Base-by-base conservation (phyloP, 345 rosid species). In the Linum lewisii region DNA sequence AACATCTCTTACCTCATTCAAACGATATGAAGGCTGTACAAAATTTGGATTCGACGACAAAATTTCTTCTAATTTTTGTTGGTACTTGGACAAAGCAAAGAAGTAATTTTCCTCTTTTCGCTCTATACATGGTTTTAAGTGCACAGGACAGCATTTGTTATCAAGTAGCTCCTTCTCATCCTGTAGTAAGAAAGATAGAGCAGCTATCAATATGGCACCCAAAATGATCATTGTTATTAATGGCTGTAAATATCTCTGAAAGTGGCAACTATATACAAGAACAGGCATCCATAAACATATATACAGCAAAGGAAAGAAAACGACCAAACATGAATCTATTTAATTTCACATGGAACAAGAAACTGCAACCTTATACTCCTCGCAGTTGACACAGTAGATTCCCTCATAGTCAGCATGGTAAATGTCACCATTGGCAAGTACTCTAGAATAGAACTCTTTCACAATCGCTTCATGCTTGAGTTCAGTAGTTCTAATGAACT, bases 51-150 rank as follows among this genome's bases (percentile, higher is more conserved):
- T 83, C 67, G 72, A 72, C 2, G 69, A 62, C 76, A 91, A 75
- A 63, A 60, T 72, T 15, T 86, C 90, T 81, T 91, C 95, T 58
- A 91, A 76, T 24, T 57, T 67, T 61, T 86, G 83, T 77, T 91
- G 96, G 71, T 91, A 91, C 67, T 86, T 92, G 2, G 96, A 92
- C 68, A 92, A 60, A 61, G 95, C 87, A 67, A 92, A 92, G 82
- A 92, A 88, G 72, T 80, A 92, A 67, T 86, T 88, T 67, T 92
- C 95, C 79, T 92, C 98, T 73, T 86, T 92, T 61, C 93, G 80
- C 13, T 58, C 68, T 66, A 79, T 74, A 70, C 98, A 92, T 61
- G 95, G 96, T 80, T 73, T 79, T 67, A 81, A 81, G 68, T 92
- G 96, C 50, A 78, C 70, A 70, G 98, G 98, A 61, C 96, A 92